Base-by-base conservation (phyloP, 2,329 filamentous ascomycete genomes). In the Monilinia laxa region DNA sequence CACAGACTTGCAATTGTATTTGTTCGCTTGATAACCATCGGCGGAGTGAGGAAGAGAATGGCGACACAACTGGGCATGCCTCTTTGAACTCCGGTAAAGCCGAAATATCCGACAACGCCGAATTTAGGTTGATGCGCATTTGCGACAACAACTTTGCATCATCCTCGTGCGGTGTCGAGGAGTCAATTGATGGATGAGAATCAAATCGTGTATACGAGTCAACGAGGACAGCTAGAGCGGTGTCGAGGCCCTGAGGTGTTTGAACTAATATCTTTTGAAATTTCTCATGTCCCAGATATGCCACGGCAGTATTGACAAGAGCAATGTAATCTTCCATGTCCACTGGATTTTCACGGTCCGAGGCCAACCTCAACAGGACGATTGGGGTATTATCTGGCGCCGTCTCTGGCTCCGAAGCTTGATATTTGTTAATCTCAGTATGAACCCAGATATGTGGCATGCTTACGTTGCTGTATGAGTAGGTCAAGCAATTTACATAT, bases 401-500 rank as follows among this genome's bases (percentile, higher is more conserved):
- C 23, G 71, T 45, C 55, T 75, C 72, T 16, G 66, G 64, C 59
- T 77, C 76, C 54, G 71, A 70, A 49, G 72, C 75, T 77, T 64
- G 18, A 45, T 57, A 14, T 12, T n/a, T 14, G 25, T 66, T 54
- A 66, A 31, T 54, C 23, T 49, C 23, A 31, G 28, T n/a, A n/a
- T 16, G 3, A 11, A 14, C 10, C 2, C 12, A 54, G 5, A n/a
- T 52, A 28, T 28, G 56, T 40, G 28, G 40, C 10, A 47, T 16
- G 65, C 75, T 55, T 75, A 83, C 82, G 78, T 73, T 87, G 84
- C 1, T 76, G 77, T 23, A 82, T 78, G 5, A 88, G 78, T 20
- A 89, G 77, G 25, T 80, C 80, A 3, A 89, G 76, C 25, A 87
- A 80, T 74, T 84, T 87, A 79, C 82, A 85, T 65, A 85, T 80